These are phyloP conservation scores for Fusarium newnesense DNA, from an alignment of 2,329 filamentous ascomycete species.

Conservation along the genomic window DNA sequence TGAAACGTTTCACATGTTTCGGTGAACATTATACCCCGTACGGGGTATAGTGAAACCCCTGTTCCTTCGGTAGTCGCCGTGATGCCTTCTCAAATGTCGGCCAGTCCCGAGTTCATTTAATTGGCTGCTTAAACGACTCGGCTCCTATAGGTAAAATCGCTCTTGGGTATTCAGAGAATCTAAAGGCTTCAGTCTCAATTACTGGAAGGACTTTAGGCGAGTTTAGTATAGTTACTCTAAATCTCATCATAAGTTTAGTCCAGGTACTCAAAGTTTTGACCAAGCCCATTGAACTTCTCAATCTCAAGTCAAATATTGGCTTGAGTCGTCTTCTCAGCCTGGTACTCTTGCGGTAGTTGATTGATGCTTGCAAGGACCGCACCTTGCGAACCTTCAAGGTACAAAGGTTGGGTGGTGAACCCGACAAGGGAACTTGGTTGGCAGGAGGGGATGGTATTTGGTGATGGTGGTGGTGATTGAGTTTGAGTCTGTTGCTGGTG, in stretches of 20 bases:
- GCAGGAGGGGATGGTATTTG: no score
- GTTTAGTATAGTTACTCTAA: not conserved
- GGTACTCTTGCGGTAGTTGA: not conserved
- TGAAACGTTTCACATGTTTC: not conserved
- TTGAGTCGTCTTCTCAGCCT: not conserved
- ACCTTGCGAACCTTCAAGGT: fast-evolving
- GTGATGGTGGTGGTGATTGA: no score
- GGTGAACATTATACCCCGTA: not conserved
- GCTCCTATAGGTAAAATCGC: no score
- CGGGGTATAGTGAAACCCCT: not conserved
- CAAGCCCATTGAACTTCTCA: not conserved
- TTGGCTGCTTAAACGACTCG: not conserved
- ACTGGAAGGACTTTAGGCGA: no score
- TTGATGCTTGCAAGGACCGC: not conserved
- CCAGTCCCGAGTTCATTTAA: not conserved
- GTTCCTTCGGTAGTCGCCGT: not conserved
- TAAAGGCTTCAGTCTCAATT: no score
- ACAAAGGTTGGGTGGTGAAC: not conserved
- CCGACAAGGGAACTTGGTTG: no score
- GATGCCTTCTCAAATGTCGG: not conserved
- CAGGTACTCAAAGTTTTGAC: not conserved
- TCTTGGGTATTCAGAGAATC: no score
- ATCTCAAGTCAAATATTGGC: not conserved
- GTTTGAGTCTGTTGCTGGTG: no score
- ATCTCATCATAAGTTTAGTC: not conserved